These are phyloP conservation scores for Fagus sylvatica DNA, from an alignment of 306 rosid genomes.

Conservation along the genomic window DNA sequence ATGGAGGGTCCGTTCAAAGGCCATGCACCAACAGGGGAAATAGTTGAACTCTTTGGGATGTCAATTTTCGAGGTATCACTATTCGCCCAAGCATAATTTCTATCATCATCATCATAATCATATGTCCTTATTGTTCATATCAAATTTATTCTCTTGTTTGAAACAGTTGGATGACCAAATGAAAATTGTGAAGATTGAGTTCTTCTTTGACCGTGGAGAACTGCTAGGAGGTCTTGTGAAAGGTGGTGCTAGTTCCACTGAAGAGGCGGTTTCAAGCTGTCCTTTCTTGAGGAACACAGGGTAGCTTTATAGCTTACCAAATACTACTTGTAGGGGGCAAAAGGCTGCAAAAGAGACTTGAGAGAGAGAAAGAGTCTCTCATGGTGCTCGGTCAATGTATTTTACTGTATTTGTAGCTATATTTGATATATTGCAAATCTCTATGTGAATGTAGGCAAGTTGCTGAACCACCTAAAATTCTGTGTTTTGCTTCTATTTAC, in stretches of 20 bases:
- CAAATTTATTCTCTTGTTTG: background rate
- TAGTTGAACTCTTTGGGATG: constrained; percentile 51
- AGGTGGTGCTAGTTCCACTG: constrained; percentile 38
- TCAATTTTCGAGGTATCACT: constrained; percentile 50
- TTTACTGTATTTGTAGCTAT: no score
- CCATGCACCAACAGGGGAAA: constrained; percentile 56
- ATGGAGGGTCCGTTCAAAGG: constrained; percentile 82
- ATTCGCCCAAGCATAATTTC: no score
- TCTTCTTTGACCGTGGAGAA: constrained; percentile 64
- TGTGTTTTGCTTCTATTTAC: no score
- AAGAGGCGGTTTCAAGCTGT: constrained; percentile 41
- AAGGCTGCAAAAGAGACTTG: no score
- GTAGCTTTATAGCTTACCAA: constrained; percentile 34
- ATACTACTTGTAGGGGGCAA: no score
- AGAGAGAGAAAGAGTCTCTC: no score
- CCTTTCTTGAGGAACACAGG: constrained; percentile 49
- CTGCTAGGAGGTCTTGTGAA: constrained; percentile 63
- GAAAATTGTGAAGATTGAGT: constrained; percentile 62
- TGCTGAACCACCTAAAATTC: no score
- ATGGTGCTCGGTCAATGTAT: no score
- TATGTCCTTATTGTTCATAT: background rate
- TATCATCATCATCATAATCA: background rate
- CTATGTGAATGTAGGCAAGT: no score
- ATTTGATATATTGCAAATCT: no score
- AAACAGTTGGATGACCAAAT: constrained; percentile 50